Evolutionary conservation across 2,329 filamentous ascomycete genomes (phyloP).

Genomic region (Elsinoe ampelina): DNA sequence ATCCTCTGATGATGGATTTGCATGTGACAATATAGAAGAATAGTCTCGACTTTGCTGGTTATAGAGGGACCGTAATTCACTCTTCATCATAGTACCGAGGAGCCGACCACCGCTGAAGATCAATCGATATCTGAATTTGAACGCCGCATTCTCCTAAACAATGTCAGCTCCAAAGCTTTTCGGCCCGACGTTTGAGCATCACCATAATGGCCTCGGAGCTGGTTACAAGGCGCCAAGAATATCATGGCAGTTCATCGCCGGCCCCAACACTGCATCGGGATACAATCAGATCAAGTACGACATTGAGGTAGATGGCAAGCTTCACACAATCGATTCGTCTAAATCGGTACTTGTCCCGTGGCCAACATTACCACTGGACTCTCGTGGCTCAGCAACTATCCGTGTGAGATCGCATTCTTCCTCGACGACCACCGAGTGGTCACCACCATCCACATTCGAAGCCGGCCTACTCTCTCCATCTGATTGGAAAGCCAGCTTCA

Average conservation of each 20-base stretch:
- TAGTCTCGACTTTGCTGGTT: too few relatives aligned
- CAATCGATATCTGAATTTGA: not conserved
- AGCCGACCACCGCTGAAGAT: too few relatives aligned
- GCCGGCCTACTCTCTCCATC: not conserved
- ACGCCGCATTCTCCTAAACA: not conserved
- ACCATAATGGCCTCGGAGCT: not conserved
- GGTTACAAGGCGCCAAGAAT: slow-evolving; percentile 11
- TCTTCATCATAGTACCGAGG: not conserved
- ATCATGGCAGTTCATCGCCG: slow-evolving; percentile 11
- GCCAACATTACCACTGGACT: slow-evolving; percentile 4
- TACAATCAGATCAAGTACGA: slow-evolving; percentile 11
- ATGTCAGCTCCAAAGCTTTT: not conserved
- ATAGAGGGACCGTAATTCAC: not conserved
- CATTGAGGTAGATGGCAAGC: slow-evolving; percentile 11
- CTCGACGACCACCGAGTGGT: slow-evolving; percentile 3
- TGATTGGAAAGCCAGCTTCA: slow-evolving; percentile 11
- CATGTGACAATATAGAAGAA: not conserved
- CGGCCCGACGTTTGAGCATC: slow-evolving; percentile 2
- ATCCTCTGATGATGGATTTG: not conserved
- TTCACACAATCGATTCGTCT: not conserved
- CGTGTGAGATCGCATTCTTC: slow-evolving; percentile 9
- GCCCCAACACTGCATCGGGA: not conserved
- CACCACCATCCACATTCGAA: not conserved
- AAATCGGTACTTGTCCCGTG: slow-evolving; percentile 14
- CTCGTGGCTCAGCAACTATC: not conserved